Evolutionary conservation across 257 asterid species (phyloP), one percentile per base, ranked within the genome.

Genomic region (Nicotiana attenuata): DNA sequence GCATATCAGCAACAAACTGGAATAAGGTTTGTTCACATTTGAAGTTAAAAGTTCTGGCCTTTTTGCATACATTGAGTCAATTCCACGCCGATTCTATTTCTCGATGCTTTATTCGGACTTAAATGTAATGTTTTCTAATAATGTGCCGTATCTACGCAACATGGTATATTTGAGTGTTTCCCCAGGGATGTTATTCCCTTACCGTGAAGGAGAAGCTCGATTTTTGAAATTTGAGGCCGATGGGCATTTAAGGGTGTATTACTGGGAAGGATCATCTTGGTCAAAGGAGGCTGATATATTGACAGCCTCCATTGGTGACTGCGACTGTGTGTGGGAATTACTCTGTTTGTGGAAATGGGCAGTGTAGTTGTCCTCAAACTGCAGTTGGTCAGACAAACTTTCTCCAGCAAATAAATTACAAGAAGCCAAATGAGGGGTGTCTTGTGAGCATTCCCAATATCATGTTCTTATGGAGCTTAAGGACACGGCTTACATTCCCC

Each of bases 311-410:
- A 10, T 14, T 31, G 78, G 80, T 16, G 53, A 38, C 55, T 59
- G 81, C 47, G 83, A 9, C 45, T 81, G 85, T 64, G 2, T 83
- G 83, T 67, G 85, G 85, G n/a, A 78, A 45, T 3, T 78, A 78
- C 19, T 82, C 80, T 55, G 80, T 83, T 47, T 83, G 85, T 38
- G 53, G 73, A 4, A 28, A 31, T 5, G 65, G 82, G 29, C 64
- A 78, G 59, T 78, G 83, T 83, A 33, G 65, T 33, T 83, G 83
- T 67, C 76, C 61, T 26, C 80, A 82, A 59, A 20, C 80, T 35
- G 55, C 73, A 22, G 59, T 17, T 35, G 78, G 11, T 22, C 73
- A 65, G 26, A 31, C 22, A 55, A 64, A 5, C 65, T 66, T 83
- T 59, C 57, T 83, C 80, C 67, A 10, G 38, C 77, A 45, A 63